phyloP scores from a whole-genome alignment of 805 yeast genomes.

The Lachancea cidri region DNA sequence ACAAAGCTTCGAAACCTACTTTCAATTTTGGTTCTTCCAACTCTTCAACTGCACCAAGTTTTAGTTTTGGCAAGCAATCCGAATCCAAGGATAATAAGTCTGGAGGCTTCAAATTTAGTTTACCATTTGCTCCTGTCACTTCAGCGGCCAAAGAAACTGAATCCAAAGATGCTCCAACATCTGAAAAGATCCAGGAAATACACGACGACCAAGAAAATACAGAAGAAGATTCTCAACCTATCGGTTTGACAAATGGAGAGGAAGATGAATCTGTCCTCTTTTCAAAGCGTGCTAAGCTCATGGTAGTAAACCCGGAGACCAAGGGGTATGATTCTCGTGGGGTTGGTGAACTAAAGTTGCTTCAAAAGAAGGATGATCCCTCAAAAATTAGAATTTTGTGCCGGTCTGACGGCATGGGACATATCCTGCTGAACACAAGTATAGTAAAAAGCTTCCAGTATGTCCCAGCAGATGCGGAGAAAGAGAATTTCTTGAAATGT shows the following conservation, averaged over 20 bases:
- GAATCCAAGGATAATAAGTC: conserved; percentile 19
- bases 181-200: conserved; percentile 22
- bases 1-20: conserved; percentile 21
- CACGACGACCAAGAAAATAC: conserved; percentile 41
- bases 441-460: conserved; percentile 56
- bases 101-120: conserved; percentile 31
- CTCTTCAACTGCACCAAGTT: conserved; percentile 20
- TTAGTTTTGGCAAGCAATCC: conserved; percentile 23
- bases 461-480: conserved; percentile 46
- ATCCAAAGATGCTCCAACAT: conserved; percentile 20
- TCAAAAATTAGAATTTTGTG: conserved; percentile 64
- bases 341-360: conserved; percentile 73
- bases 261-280: conserved; percentile 66
- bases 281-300: conserved; percentile 66
- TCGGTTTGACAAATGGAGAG: conserved; percentile 65
- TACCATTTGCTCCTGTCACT: conserved; percentile 26
- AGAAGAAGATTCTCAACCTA: conserved; percentile 43
- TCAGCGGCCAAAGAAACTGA: conserved; percentile 9
- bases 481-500: conserved; percentile 61
- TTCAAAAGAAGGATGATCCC: conserved; percentile 52
- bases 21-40: conserved; percentile 28
- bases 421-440: conserved; percentile 68
- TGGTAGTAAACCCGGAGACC: conserved; percentile 50
- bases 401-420: conserved; percentile 84
- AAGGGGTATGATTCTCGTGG: conserved; percentile 61